Evolutionary conservation across 1,139 yeast genomes (phyloP), one percentile per base, ranked within the genome.

Genomic region (Pichia sorboxylosa): DNA sequence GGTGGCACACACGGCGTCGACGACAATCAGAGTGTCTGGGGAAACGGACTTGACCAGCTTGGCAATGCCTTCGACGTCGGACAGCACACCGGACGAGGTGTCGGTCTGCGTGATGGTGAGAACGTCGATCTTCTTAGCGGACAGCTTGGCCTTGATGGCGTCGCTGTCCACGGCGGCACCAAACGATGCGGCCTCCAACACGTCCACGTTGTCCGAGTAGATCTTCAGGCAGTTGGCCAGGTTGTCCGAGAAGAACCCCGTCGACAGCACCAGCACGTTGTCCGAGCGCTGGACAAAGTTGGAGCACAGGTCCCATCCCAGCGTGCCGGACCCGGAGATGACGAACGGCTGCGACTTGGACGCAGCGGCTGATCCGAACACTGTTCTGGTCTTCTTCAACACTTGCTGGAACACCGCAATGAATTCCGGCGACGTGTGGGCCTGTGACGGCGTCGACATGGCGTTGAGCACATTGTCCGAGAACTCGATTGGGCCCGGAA

Each of bases 401-500:
- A 71, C 79, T 23, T 69, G 57, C 51, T 78, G 83, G 61, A 85
- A 85, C 29, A 82, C 75, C 31, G 66, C 61, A 41, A 81, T 66
- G 51, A 87, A 87, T 46, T 82, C 85, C 6, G 92, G 90, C n/a
- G 92, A 73, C 29, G 94, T 83, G 58, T 85, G 97, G 13, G 94
- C 80, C 49, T 82, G 75, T 4, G 94, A 77, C 21, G 90, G 92
- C 28, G 83, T 78, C 27, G 85, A 63, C 81, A 82, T 79, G 35
- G 95, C 94, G 30, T 64, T 63, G 46, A 82, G 70, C 32, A 87
- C 97, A 39, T 65, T 71, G 46, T 81, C 84, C 32, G 87, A 77
- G 57, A 87, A 77, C 57, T 82, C 92, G 54, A 87, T 81, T 39
- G 97, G 96, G 30, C 97, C 97, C 26, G 96, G 97, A 46, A 85